A percentile compares a stretch with the other conserved stretches of the same genome.
These are phyloP conservation scores for Fraxinus nigra DNA, from an alignment of 305 asterid species.

Conservation along the genomic window DNA sequence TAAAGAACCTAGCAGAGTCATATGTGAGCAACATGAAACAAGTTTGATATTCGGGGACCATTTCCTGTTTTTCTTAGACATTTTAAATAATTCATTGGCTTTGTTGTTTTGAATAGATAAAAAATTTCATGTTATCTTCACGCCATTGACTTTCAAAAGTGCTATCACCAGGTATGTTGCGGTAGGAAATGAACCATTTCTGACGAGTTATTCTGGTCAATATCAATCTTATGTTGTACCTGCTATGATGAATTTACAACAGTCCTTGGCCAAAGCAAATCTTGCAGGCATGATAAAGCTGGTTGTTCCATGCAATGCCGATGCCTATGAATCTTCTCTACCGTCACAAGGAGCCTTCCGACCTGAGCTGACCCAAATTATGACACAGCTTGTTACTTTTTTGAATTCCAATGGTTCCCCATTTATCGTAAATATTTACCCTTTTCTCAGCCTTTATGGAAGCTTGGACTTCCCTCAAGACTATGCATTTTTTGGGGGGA, in stretches of 20 bases:
- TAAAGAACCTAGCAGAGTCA: not conserved
- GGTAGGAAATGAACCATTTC: conserved; percentile 91
- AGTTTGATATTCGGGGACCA: not conserved
- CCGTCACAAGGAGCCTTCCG: conserved; percentile 95
- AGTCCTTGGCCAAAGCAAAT: conserved; percentile 66
- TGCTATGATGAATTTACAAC: conserved; percentile 61
- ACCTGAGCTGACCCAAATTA: conserved; percentile 66
- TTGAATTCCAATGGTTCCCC: conserved; percentile 83
- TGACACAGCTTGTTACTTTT: conserved; percentile 75
- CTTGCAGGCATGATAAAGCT: conserved; percentile 70
- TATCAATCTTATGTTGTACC: conserved; percentile 77
- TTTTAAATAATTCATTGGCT: not conserved
- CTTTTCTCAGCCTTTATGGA: conserved; percentile 79
- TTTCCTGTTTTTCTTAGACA: not conserved
- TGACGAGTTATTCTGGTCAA: conserved; percentile 69
- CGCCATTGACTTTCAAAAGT: conserved; percentile 15
- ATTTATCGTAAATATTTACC: conserved; percentile 84
- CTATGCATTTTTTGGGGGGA: conserved; percentile 84
- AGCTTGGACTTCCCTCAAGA: conserved; percentile 90
- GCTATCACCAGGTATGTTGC: conserved; percentile 66
- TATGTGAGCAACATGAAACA: not conserved
- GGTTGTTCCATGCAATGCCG: conserved; percentile 96
- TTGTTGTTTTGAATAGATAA: not conserved
- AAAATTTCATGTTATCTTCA: not conserved
- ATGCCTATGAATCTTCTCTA: conserved; percentile 79